Conservation (phyloP, 2,329 filamentous ascomycete genomes). For the Nemania sp. region DNA sequence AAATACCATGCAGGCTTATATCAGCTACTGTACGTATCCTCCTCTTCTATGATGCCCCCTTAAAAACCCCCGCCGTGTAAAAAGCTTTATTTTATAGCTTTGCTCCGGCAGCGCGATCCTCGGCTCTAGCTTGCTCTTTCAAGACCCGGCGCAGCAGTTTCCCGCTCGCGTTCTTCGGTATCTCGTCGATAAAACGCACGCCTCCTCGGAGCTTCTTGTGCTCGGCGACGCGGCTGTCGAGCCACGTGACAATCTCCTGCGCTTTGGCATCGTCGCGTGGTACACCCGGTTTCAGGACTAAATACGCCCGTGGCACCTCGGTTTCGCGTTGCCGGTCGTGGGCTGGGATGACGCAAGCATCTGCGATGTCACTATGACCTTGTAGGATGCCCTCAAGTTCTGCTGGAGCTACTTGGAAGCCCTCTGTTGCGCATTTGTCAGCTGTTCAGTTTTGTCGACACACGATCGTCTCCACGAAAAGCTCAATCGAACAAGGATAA, state of each 20-base stretch:
- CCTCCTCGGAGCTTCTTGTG: slow-evolving; percentile 56
- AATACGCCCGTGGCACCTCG: slow-evolving; percentile 75
- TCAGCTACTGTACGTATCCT: slow-evolving; percentile 14
- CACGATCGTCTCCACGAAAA: background rate
- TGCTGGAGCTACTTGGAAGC: slow-evolving; percentile 77
- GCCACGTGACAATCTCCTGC: slow-evolving; percentile 55
- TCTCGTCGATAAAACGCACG: slow-evolving; percentile 62
- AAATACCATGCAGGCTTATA: background rate
- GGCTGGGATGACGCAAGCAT: slow-evolving; percentile 73
- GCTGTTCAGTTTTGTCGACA: no score
- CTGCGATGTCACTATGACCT: slow-evolving; percentile 59
- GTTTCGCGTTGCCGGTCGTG: slow-evolving; percentile 71
- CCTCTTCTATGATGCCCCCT: background rate
- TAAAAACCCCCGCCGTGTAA: background rate
- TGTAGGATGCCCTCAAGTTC: slow-evolving; percentile 68
- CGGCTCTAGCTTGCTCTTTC: slow-evolving; percentile 58
- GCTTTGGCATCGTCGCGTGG: slow-evolving; percentile 54
- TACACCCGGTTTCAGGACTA: slow-evolving; percentile 62
- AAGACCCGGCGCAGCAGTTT: slow-evolving; percentile 72
- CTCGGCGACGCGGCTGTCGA: slow-evolving; percentile 55
- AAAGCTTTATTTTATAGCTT: slow-evolving; percentile 45
- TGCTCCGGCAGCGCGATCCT: slow-evolving; percentile 46
- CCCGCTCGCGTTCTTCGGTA: slow-evolving; percentile 73
- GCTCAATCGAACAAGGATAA: background rate
- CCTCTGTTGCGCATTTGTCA: slow-evolving; percentile 61